Evolutionary conservation across 352 stramenopile species (phyloP).

Genomic region (Globisporangium polare): DNA sequence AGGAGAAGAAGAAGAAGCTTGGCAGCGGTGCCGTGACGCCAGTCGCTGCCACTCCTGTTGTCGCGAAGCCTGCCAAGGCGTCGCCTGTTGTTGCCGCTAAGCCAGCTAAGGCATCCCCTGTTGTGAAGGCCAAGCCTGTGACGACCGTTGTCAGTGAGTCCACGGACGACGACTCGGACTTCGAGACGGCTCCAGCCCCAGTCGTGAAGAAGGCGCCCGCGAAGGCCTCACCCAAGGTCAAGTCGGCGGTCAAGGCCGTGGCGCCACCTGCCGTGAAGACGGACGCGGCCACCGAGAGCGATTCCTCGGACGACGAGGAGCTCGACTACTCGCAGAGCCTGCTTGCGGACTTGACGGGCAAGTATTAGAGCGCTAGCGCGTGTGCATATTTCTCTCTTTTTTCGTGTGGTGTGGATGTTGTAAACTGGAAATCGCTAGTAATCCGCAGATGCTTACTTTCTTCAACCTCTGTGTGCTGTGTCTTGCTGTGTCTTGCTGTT

Average conservation of each 20-base stretch:
- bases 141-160: conserved; percentile 13
- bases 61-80: conserved; percentile 4
- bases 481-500: background rate
- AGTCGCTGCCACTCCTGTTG: background rate
- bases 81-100: conserved; percentile 6
- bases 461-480: conserved; percentile 6
- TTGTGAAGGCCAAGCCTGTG: conserved; percentile 1
- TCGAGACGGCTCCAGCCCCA: conserved; percentile 18
- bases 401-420: conserved; percentile 11
- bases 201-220: conserved; percentile 3
- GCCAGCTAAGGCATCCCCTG: conserved; percentile 1
- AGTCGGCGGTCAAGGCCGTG: conserved; percentile 12
- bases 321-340: conserved; percentile 76
- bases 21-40: background rate
- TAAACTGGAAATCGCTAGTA: conserved; percentile 11
- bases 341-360: conserved; percentile 67
- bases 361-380: conserved; percentile 20
- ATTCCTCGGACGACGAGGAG: conserved; percentile 59
- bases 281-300: conserved; percentile 20
- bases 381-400: conserved; percentile 1
- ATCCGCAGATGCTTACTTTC: conserved; percentile 7
- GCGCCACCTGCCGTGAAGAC: conserved; percentile 4
- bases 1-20: conserved; percentile 24
- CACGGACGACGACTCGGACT: conserved; percentile 33
- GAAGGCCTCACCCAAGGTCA: background rate